phyloP scores from a whole-genome alignment of 2,329 filamentous ascomycete species.

The Paramyrothecium roridum region DNA sequence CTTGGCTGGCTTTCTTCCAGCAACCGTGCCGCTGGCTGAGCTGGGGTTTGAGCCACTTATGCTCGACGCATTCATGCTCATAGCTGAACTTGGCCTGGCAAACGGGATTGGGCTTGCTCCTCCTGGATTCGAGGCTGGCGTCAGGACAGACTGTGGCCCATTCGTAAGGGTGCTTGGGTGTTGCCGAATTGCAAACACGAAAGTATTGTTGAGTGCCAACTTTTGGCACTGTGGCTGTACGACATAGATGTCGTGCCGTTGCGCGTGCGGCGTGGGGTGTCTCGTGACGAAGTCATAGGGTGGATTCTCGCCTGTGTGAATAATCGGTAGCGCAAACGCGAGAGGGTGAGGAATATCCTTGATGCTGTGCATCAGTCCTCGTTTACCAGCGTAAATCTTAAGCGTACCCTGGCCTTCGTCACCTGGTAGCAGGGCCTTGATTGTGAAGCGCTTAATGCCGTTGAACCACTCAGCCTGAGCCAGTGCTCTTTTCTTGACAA shows the following conservation, averaged over 20 bases:
- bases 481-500: conserved; percentile 79
- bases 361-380: conserved; percentile 95
- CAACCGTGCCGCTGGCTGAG: conserved; percentile 48
- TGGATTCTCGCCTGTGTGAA: conserved; percentile 89
- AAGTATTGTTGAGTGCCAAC: conserved; percentile 92
- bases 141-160: conserved; percentile 31
- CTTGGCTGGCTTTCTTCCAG: conserved; percentile 83
- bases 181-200: conserved; percentile 93
- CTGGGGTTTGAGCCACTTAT: conserved; percentile 56
- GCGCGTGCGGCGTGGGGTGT: conserved; percentile 96
- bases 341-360: conserved; percentile 93
- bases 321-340: conserved; percentile 83
- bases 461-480: conserved; percentile 89
- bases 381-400: conserved; percentile 90
- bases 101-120: conserved; percentile 59
- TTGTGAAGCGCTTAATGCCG: conserved; percentile 84
- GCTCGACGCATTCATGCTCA: conserved; percentile 62
- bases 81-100: conserved; percentile 56
- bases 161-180: conserved; percentile 63
- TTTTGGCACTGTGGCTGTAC: conserved; percentile 90
- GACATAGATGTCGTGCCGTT: conserved; percentile 94
- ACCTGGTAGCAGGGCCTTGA: conserved; percentile 88
- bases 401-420: conserved; percentile 86
- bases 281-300: conserved; percentile 89
- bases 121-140: conserved; percentile 45